Base-by-base conservation (phyloP, 306 rosid genomes). In the Cicer yamashitae region DNA sequence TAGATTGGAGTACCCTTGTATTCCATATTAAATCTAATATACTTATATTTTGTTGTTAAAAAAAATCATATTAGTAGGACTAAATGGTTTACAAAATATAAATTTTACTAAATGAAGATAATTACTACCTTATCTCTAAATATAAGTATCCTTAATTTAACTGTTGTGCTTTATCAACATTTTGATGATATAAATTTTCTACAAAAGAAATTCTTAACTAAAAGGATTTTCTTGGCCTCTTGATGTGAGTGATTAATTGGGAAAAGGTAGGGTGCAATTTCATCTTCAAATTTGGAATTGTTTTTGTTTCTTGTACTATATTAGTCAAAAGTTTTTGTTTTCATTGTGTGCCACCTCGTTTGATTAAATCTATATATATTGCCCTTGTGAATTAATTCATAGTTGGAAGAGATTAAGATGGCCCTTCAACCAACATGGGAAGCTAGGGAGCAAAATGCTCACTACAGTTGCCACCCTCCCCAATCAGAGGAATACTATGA, bases 401-500 rank as follows among this genome's bases (percentile, higher is more conserved):
- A 89, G 94, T 60, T 89, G 84, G 92, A 85, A 3, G 91, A 83
- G 56, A 71, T 79, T 46, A 71, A 78, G 54, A 64, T 52, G 25
- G 30, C 54, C 52, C 43, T 82, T 84, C 86, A 84, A 76, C 64
- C 81, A 73, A 37, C 82, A 57, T 76, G 86, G 87, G 86, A 78
- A 75, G 75, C 78, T 17, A 66, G 82, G 73, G 89, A 87, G 53
- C 80, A 67, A 74, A 84, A 79, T 81, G 79, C 63, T 57, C 71
- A 85, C 20, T 81, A 64, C 77, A 71, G 76, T 73, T 50, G 69
- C 76, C 84, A 82, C 22, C 85, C 81, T 79, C 78, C 76, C 9
- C 86, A 84, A 40, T 75, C 84, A 30, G 81, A 79, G 30, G 88
- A 44, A 37, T 79, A 82, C 70, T 75, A 80, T 84, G 87, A 80